Conservation (phyloP, 2,329 filamentous ascomycete genomes). For the Claviceps pazoutovae region DNA sequence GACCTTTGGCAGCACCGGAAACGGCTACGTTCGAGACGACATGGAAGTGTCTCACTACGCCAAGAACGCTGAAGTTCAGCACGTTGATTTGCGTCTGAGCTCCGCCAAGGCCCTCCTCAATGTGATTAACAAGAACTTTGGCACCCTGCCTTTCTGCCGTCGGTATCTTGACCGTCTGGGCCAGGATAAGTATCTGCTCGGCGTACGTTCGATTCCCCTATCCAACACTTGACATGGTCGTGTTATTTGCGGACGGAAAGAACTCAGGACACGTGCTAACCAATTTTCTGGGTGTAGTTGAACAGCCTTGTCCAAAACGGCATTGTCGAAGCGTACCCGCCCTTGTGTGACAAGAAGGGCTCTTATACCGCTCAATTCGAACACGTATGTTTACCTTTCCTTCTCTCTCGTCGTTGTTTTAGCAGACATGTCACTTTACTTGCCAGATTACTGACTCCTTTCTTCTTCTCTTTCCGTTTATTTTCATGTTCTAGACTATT, state of each 20-base stretch:
- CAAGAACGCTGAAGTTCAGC: conserved; percentile 55
- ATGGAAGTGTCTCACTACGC: conserved; percentile 87
- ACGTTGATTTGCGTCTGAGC: conserved; percentile 60
- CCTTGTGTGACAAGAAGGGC: conserved; percentile 81
- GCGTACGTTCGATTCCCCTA: conserved; percentile 37
- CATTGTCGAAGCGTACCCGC: conserved; percentile 82
- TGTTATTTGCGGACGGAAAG: too few relatives aligned
- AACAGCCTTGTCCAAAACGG: conserved; percentile 74
- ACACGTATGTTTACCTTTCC: conserved; percentile 56
- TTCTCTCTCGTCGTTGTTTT: not conserved
- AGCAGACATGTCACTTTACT: not conserved
- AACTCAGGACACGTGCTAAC: not conserved
- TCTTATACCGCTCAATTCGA: conserved; percentile 91
- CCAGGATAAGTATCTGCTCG: conserved; percentile 85
- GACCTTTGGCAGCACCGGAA: conserved; percentile 88
- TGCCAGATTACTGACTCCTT: conserved; percentile 4
- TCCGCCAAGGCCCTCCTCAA: conserved; percentile 77
- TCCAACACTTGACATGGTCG: too few relatives aligned
- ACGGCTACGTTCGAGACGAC: conserved; percentile 76
- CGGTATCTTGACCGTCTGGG: conserved; percentile 87
- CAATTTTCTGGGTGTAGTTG: conserved; percentile 35
- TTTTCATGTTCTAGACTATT: conserved; percentile 42
- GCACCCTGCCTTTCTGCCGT: conserved; percentile 79
- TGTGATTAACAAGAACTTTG: conserved; percentile 93
- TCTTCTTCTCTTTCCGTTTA: not conserved